Base-by-base conservation (phyloP, 2,329 filamentous ascomycete species). In the Alternaria longipes region DNA sequence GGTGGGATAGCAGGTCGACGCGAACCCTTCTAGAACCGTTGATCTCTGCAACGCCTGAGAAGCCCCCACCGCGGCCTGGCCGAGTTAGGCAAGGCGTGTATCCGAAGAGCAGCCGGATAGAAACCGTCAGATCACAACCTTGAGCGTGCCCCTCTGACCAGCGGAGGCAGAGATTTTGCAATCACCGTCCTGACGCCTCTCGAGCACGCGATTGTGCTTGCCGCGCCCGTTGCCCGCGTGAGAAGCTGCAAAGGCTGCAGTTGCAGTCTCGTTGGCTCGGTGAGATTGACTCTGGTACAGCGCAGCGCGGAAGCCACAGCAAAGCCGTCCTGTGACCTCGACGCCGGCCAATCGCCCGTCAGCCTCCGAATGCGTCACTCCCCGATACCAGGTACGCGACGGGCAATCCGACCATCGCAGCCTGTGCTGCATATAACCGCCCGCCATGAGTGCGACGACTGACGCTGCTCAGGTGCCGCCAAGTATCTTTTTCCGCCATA, bases 311-410 rank as follows among this genome's bases (percentile, higher is more conserved):
- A 47, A 50, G 46, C 46, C 46, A 50, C 32, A 51, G 32, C 12
- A 40, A 14, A 40, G 47, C 26, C 42, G 60, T 63, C 61, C 64
- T 66, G 68, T 66, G 68, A 70, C 61, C 56, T 49, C 28, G 51
- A 47, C 36, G 40, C 47, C 57, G 56, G 58, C 68, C 65, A 67
- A 68, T 71, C 64, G 64, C 59, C 58, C 55, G 56, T 59, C 62
- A 55, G 42, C 47, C 45, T 68, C 74, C 73, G 74, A 59, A 76
- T 77, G 74, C 72, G 69, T 73, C 69, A 59, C 50, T 71, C 59
- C 44, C 60, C 54, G 49, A 60, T 51, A 62, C 70, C 61, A 73
- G 73, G 71, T 76, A 75, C 69, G 60, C 55, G 44, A 54, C 56
- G 40, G 45, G 49, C 41, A 62, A 45, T 51, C 52, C 57, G 54